These are phyloP conservation scores for Chlamydomonas schloesseri DNA, from an alignment of 139 green algal genomes.

Conservation along the genomic window DNA sequence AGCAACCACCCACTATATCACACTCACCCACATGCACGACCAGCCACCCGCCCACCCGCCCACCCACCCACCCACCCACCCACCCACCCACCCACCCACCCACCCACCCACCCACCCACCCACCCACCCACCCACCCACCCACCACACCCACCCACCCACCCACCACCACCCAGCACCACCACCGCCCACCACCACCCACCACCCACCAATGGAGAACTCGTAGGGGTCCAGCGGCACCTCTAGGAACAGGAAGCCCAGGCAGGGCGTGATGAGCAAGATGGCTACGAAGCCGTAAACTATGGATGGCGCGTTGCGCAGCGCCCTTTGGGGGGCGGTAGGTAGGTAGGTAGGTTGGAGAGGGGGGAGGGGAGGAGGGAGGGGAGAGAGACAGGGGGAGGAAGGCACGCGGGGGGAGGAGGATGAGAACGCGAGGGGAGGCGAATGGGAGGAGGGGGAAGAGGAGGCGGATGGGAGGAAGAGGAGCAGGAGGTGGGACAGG, in stretches of 20 bases:
- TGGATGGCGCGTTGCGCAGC: constrained; percentile 17
- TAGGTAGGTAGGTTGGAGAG: not conserved
- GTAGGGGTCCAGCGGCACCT: constrained; percentile 45
- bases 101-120: no score
- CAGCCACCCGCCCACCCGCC: no score
- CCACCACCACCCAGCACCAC: no score
- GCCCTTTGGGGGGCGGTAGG: not conserved
- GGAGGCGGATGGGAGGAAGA: not conserved
- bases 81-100: no score
- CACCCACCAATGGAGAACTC: constrained; percentile 39
- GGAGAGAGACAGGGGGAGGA: not conserved
- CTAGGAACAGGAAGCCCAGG: constrained; percentile 69
- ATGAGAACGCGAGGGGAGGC: not conserved
- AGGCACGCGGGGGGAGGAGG: not conserved
- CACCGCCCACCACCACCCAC: no score
- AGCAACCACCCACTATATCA: no score
- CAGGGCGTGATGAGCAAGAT: constrained; percentile 75
- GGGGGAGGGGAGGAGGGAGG: not conserved
- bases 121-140: no score
- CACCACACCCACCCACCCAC: no score
- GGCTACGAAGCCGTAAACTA: constrained; percentile 63
- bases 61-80: no score
- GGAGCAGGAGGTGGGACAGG: no score
- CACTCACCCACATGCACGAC: no score
- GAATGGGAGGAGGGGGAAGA: no score